These are phyloP conservation scores for Macaranga tanarius DNA, from an alignment of 441 rosid species.

Conservation along the genomic window DNA sequence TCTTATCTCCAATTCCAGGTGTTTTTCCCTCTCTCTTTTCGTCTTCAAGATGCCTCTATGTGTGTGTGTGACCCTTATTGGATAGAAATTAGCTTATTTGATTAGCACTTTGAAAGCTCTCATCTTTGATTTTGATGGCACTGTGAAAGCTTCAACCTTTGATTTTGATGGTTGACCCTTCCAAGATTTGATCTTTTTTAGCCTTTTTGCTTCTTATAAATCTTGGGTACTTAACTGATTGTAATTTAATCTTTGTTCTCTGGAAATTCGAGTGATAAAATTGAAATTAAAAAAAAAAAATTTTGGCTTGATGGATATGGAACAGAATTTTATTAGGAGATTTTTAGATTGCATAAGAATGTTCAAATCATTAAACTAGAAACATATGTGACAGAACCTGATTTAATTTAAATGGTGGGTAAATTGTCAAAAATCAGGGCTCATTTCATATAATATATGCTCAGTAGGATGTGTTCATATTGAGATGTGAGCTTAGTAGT, in stretches of 20 bases:
- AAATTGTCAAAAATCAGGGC: not conserved
- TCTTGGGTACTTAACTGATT: not conserved
- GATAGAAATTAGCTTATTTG: too few relatives aligned
- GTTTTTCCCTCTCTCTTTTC: not conserved
- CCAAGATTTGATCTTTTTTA: not conserved
- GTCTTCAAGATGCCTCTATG: not conserved
- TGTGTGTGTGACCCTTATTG: too few relatives aligned
- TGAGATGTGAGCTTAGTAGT: not conserved
- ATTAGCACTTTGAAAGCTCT: too few relatives aligned
- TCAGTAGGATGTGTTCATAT: not conserved
- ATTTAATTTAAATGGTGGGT: not conserved
- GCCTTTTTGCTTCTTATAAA: not conserved
- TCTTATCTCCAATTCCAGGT: conserved; percentile 95
- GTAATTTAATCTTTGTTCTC: too few relatives aligned
- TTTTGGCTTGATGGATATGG: not conserved
- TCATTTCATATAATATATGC: not conserved
- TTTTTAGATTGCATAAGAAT: not conserved
- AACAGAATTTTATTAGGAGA: not conserved
- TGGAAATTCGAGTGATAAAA: too few relatives aligned
- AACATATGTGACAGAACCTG: not conserved
- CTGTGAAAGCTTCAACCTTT: not conserved
- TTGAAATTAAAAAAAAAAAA: too few relatives aligned
- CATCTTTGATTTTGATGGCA: not conserved
- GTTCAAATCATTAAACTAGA: not conserved
- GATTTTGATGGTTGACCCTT: not conserved